phyloP scores from a whole-genome alignment of 2,329 filamentous ascomycete genomes.

The Fusarium virguliforme region DNA sequence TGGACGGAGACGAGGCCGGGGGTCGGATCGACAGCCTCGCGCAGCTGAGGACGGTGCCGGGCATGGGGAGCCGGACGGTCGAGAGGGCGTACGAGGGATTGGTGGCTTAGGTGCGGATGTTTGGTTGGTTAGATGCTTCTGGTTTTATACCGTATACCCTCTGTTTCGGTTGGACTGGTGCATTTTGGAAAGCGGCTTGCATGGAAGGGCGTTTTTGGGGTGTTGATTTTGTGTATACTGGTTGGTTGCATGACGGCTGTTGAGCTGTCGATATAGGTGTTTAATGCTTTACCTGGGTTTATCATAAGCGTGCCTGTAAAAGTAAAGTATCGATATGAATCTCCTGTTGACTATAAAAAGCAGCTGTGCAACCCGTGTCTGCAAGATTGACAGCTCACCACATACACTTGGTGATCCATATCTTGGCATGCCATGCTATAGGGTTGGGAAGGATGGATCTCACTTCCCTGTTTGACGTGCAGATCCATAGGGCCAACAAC shows the following conservation, averaged over 20 bases:
- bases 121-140: slow-evolving; percentile 39
- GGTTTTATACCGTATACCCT: slow-evolving; percentile 48
- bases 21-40: slow-evolving; percentile 64
- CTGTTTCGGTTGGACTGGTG: slow-evolving; percentile 38
- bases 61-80: slow-evolving; percentile 70
- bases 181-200: slow-evolving; percentile 35
- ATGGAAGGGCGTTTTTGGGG: slow-evolving; percentile 32
- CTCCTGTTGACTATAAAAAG: neutral
- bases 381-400: slow-evolving; percentile 2
- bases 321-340: neutral
- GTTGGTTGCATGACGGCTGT: slow-evolving; percentile 43
- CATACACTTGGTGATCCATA: neutral
- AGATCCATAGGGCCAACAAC: neutral
- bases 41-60: slow-evolving; percentile 69
- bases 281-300: slow-evolving; percentile 26
- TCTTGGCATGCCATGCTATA: slow-evolving; percentile 1
- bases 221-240: slow-evolving; percentile 22
- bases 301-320: neutral
- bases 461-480: neutral
- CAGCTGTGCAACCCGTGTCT: neutral
- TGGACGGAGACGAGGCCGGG: slow-evolving; percentile 58
- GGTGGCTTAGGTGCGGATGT: slow-evolving; percentile 37
- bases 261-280: slow-evolving; percentile 30
- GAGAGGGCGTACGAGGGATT: slow-evolving; percentile 71
- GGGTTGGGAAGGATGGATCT: neutral